A percentile compares a stretch with the other conserved stretches of the same genome.
Evolutionary conservation across 257 asterid genomes (phyloP).

Genomic region (Plantago ovata): DNA sequence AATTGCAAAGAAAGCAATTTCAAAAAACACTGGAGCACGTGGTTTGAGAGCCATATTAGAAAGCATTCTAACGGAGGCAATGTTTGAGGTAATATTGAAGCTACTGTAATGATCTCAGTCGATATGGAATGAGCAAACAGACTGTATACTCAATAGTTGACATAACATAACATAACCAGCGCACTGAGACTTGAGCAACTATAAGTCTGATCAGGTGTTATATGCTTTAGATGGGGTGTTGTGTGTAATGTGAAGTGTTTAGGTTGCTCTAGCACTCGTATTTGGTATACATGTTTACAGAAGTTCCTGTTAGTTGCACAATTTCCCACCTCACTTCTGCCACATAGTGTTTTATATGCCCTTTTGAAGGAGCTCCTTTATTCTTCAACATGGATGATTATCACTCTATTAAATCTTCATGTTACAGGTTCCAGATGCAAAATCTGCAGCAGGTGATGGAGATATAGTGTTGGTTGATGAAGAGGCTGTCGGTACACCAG

Average conservation of each 20-base stretch:
- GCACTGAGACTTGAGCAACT: too few species aligned
- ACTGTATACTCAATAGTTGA: neutral
- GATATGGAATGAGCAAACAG: neutral
- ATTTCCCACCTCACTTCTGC: too few species aligned
- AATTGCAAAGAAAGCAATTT: slow-evolving; percentile 77
- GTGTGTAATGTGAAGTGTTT: too few species aligned
- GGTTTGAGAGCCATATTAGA: slow-evolving; percentile 91
- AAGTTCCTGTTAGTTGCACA: too few species aligned
- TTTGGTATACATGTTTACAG: too few species aligned
- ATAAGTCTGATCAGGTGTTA: too few species aligned
- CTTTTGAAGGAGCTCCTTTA: too few species aligned
- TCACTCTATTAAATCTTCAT: neutral
- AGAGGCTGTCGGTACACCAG: slow-evolving; percentile 75
- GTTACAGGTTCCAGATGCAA: slow-evolving; percentile 73
- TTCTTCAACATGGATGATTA: too few species aligned
- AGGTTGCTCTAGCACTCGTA: too few species aligned
- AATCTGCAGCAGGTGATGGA: slow-evolving; percentile 36
- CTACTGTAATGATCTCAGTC: slow-evolving; percentile 5
- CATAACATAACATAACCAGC: too few species aligned
- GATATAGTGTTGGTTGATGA: slow-evolving; percentile 82
- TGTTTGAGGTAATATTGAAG: slow-evolving; percentile 68
- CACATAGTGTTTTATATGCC: too few species aligned
- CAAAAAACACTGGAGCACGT: slow-evolving; percentile 85
- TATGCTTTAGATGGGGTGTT: too few species aligned
- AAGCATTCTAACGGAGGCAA: slow-evolving; percentile 78